Evolutionary conservation across 1,139 yeast genomes (phyloP).

Genomic region (Zygoascus meyerae): DNA sequence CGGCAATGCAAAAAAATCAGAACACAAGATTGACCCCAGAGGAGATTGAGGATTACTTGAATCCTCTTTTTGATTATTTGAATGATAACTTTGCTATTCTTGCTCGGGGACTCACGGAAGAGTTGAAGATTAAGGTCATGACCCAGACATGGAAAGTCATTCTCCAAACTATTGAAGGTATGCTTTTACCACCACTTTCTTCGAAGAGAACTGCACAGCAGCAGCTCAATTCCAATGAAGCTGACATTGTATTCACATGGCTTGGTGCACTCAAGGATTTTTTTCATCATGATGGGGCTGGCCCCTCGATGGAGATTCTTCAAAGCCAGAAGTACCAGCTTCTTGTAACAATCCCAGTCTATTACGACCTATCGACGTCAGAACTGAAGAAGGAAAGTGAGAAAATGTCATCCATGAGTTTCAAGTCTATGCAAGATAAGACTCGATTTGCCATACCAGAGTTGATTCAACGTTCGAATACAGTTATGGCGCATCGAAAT

Average conservation of each 20-base stretch:
- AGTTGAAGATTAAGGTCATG: conserved; percentile 62
- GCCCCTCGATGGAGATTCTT: conserved; percentile 64
- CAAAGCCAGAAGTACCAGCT: conserved; percentile 63
- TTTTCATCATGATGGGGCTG: conserved; percentile 77
- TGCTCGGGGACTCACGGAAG: conserved; percentile 57
- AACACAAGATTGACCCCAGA: conserved; percentile 35
- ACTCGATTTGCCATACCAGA: conserved; percentile 42
- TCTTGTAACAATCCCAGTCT: conserved; percentile 57
- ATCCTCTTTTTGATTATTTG: conserved; percentile 69
- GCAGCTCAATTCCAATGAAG: conserved; percentile 53
- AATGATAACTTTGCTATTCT: conserved; percentile 63
- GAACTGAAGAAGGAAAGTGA: conserved; percentile 57
- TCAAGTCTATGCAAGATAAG: conserved; percentile 26
- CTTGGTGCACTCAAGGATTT: conserved; percentile 59
- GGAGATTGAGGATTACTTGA: conserved; percentile 60
- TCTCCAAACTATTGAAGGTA: conserved; percentile 55
- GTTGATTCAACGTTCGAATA: conserved; percentile 56
- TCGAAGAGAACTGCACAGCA: conserved; percentile 47
- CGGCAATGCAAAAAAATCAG: conserved; percentile 10
- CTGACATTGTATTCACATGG: conserved; percentile 72
- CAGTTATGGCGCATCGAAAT: conserved; percentile 71
- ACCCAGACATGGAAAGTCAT: conserved; percentile 70
- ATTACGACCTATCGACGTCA: conserved; percentile 52
- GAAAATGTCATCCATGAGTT: conserved; percentile 36
- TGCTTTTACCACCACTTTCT: conserved; percentile 66